phyloP scores from a whole-genome alignment of 768 basidiomycete species.

The Calocybe cyanea region DNA sequence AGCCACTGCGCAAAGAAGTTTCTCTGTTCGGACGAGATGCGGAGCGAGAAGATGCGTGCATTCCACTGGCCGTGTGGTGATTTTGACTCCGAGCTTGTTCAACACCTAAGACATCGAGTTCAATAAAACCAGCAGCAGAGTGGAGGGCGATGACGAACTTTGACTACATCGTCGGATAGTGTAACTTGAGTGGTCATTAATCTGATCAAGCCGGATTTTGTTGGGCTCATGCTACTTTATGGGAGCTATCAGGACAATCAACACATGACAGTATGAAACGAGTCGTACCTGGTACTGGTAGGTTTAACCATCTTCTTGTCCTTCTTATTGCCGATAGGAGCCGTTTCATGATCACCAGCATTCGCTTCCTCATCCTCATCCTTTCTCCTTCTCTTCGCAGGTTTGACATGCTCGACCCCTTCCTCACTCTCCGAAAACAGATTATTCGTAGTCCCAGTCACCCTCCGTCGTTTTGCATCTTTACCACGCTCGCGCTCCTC shows the following conservation, averaged over 20 bases:
- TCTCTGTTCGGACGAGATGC: constrained; percentile 77
- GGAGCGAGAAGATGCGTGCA: constrained; percentile 79
- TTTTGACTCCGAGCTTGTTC: constrained; percentile 60
- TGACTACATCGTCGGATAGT: constrained; percentile 53
- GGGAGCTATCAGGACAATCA: too few species aligned
- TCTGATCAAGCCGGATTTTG: constrained; percentile 26
- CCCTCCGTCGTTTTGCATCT: too few species aligned
- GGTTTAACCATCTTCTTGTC: too few species aligned
- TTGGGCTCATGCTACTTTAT: constrained; percentile 8
- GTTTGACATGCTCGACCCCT: neutral
- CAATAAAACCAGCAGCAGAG: neutral
- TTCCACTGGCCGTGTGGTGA: constrained; percentile 55
- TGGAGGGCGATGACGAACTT: constrained; percentile 39
- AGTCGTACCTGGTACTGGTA: too few species aligned
- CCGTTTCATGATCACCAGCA: constrained; percentile 7
- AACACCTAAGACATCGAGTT: constrained; percentile 41
- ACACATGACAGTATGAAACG: too few species aligned
- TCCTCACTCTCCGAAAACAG: neutral
- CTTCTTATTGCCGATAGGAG: too few species aligned
- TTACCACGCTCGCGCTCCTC: neutral
- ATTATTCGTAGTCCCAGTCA: too few species aligned
- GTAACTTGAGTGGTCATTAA: constrained; percentile 69
- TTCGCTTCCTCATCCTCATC: constrained; percentile 18
- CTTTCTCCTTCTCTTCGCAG: constrained; percentile 18
- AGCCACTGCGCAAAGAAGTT: constrained; percentile 78